Evolutionary conservation across 1,284 basidiomycete species (phyloP).

Genomic region (Ceratobasidium sp.): DNA sequence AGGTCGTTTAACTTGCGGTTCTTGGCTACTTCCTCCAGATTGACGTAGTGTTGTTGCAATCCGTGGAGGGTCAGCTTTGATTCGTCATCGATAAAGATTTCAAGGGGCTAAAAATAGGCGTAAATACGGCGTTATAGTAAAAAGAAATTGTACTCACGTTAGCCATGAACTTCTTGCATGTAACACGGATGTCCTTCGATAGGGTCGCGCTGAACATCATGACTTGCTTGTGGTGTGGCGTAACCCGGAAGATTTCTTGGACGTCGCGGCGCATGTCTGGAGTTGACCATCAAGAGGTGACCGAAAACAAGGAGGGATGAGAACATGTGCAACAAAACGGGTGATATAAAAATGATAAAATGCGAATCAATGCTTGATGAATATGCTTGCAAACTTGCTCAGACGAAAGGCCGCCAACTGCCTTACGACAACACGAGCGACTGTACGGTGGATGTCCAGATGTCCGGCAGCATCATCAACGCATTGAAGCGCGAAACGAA

Average conservation of each 20-base stretch:
- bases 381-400: constrained; percentile 35
- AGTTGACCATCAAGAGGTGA: constrained; percentile 46
- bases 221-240: constrained; percentile 99
- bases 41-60: constrained; percentile 98
- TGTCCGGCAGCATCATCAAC: constrained; percentile 42
- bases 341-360: constrained; percentile 66
- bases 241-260: constrained; percentile 99
- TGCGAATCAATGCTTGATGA: constrained; percentile 43
- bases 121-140: neutral
- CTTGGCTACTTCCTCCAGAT: constrained; percentile 94
- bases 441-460: constrained; percentile 25
- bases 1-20: constrained; percentile 98
- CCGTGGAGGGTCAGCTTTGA: constrained; percentile 99
- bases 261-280: constrained; percentile 99
- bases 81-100: constrained; percentile 99
- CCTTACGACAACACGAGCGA: constrained; percentile 11
- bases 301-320: constrained; percentile 63
- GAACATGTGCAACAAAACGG: constrained; percentile 48
- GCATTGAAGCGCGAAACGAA: constrained; percentile 35
- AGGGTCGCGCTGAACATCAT: constrained; percentile 99
- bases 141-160: constrained; percentile 74
- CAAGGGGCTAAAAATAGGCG: constrained; percentile 79
- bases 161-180: constrained; percentile 99
- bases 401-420: constrained; percentile 25
- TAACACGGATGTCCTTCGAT: constrained; percentile 95